Evolutionary conservation across 805 yeast genomes (phyloP).

Genomic region (Sungouiella blattae): DNA sequence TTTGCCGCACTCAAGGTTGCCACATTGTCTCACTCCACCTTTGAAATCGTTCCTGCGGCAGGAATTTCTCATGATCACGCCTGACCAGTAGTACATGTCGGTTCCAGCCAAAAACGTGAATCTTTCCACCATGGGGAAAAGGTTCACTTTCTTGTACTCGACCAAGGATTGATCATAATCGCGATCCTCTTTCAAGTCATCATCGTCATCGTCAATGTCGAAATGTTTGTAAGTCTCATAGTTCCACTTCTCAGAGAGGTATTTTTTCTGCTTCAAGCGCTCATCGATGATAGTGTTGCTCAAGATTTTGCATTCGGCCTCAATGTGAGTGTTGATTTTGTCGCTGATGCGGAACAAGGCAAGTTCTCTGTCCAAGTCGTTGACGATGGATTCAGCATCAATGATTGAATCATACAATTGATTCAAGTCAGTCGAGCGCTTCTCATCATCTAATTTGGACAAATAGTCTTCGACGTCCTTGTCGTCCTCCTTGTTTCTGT

Average conservation of each 20-base stretch:
- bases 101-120: slow-evolving; percentile 71
- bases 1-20: slow-evolving; percentile 85
- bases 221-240: slow-evolving; percentile 39
- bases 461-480: slow-evolving; percentile 23
- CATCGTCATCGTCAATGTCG: slow-evolving; percentile 39
- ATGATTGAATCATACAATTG: slow-evolving; percentile 32
- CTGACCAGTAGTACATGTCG: slow-evolving; percentile 94
- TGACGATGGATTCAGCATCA: slow-evolving; percentile 30
- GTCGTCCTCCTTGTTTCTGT: slow-evolving; percentile 18
- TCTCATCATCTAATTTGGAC: slow-evolving; percentile 11
- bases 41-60: slow-evolving; percentile 84
- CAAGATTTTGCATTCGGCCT: slow-evolving; percentile 30
- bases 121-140: slow-evolving; percentile 89
- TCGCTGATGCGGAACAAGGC: slow-evolving; percentile 31
- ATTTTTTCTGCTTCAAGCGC: slow-evolving; percentile 28
- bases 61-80: slow-evolving; percentile 95
- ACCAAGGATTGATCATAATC: slow-evolving; percentile 40
- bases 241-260: slow-evolving; percentile 34
- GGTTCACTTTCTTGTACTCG: slow-evolving; percentile 53
- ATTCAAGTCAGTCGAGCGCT: slow-evolving; percentile 18
- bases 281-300: slow-evolving; percentile 31
- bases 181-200: slow-evolving; percentile 10
- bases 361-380: slow-evolving; percentile 34
- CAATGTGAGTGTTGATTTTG: slow-evolving; percentile 27
- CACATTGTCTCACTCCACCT: slow-evolving; percentile 93